Evolutionary conservation across 768 basidiomycete species (phyloP), one percentile per base, ranked within the genome.

Genomic region (Pholiota molesta): DNA sequence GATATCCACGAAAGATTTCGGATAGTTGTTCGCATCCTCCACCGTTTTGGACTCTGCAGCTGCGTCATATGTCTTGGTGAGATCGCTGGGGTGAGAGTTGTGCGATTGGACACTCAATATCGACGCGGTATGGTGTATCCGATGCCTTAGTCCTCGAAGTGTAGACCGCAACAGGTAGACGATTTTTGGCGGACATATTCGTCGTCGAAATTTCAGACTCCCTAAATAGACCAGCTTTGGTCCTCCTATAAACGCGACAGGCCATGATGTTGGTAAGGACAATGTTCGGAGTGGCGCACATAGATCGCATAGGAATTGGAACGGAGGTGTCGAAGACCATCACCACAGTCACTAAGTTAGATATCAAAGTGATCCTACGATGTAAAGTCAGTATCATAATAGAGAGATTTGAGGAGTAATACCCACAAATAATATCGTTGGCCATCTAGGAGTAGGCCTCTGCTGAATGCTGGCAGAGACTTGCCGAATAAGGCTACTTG

Each of bases 401-500:
- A 56, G 26, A 33, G n/a, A 23, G 23, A 10, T 49, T 2, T 44
- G 2, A 39, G 40, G 14, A 31, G 26, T 6, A 33, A 16, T 13
- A 55, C 57, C 33, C 57, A 62, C 64, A 61, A 37, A 40, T 62
- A 63, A 21, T 62, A 62, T 49, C 56, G 49, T 45, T 65, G 60
- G 8, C 58, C 64, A 44, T 62, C 61, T 33, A 23, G 55, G 35
- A 61, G 44, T 23, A 60, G 55, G 47, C 55, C 59, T 35, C 49
- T 61, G 51, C 45, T 57, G 33, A 63, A 63, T 5, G 35, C 40
- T 7, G 62, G 62, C 11, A 63, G 40, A 29, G 59, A 59, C 17
- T 58, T 54, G 5, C 62, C 57, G 21, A 52, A 55, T 9, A 63
- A 2, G n/a, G 54, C 47, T 1, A 42, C 17, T 39, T 52, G 35